A percentile compares a stretch with the other conserved stretches of the same genome.
phyloP scores from a whole-genome alignment of 108 stramenopile species.

The Nitzschia inconspicua region DNA sequence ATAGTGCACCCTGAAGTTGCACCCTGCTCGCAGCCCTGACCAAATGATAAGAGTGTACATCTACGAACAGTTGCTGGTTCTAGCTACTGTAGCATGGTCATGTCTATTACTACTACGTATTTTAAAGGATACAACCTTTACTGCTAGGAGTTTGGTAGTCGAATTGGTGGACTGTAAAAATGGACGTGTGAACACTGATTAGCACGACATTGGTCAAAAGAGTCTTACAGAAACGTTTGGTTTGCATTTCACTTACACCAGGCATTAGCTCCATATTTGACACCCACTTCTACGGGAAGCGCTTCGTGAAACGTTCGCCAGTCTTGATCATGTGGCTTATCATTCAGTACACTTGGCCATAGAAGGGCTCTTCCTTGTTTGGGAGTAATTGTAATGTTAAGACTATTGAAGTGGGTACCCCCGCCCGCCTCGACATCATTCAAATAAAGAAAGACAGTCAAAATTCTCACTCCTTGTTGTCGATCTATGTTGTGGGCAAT shows the following conservation, averaged over 20 bases:
- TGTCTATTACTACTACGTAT: too few species aligned
- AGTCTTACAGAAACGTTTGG: too few species aligned
- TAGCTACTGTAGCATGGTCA: too few species aligned
- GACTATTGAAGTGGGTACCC: constrained; percentile 75
- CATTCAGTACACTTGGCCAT: constrained; percentile 82
- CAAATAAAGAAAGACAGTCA: constrained; percentile 86
- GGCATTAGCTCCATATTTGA: constrained; percentile 54
- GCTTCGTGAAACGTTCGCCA: constrained; percentile 80
- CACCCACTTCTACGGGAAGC: constrained; percentile 49
- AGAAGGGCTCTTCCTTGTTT: constrained; percentile 78
- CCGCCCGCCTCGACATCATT: constrained; percentile 89
- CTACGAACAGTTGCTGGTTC: too few species aligned
- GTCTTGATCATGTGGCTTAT: constrained; percentile 61
- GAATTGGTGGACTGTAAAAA: too few species aligned
- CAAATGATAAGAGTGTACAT: too few species aligned
- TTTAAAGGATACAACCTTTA: too few species aligned
- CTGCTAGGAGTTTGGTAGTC: too few species aligned
- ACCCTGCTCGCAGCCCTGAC: too few species aligned
- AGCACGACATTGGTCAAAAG: too few species aligned
- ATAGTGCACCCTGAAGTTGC: too few species aligned
- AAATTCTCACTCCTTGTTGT: constrained; percentile 74
- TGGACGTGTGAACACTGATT: too few species aligned
- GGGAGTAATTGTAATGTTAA: constrained; percentile 69
- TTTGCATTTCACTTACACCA: constrained; percentile 64
- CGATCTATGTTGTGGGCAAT: constrained; percentile 31